phyloP scores from a whole-genome alignment of 805 yeast species.

The Vanderwaltozyma tropicalis region DNA sequence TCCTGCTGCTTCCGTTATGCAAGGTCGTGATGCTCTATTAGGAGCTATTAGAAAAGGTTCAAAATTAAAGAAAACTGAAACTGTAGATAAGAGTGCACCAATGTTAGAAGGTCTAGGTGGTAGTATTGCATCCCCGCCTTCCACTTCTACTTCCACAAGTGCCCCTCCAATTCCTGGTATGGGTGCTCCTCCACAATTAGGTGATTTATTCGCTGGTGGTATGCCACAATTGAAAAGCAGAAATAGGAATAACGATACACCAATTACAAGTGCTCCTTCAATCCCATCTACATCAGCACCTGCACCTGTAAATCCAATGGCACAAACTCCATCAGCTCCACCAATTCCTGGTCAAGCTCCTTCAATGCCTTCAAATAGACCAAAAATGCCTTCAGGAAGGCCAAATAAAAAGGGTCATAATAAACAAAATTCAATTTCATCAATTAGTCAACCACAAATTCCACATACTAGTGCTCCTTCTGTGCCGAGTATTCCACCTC shows the following conservation, averaged over 20 bases:
- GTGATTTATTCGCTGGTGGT: constrained; percentile 49
- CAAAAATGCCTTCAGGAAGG: constrained; percentile 8
- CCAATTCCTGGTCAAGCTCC: constrained; percentile 10
- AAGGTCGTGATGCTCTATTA: constrained; percentile 47
- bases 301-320: neutral
- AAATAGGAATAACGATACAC: constrained; percentile 16
- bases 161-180: constrained; percentile 25
- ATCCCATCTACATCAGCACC: constrained; percentile 9
- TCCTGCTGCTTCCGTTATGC: constrained; percentile 24
- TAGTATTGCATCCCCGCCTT: constrained; percentile 10
- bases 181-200: constrained; percentile 27
- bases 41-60: constrained; percentile 76
- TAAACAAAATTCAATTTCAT: constrained; percentile 6
- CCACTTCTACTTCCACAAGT: constrained; percentile 12
- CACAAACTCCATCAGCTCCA: constrained; percentile 11
- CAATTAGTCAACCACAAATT: constrained; percentile 8
- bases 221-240: constrained; percentile 55
- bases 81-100: constrained; percentile 63
- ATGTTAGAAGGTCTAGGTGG: constrained; percentile 31
- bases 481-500: constrained; percentile 13
- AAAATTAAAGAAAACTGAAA: constrained; percentile 46
- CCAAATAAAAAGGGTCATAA: constrained; percentile 11
- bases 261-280: constrained; percentile 5
- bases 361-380: constrained; percentile 5
- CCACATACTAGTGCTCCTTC: constrained; percentile 17